A percentile compares a stretch with the other conserved stretches of the same genome.
Evolutionary conservation across 2,329 filamentous ascomycete species (phyloP).

Genomic region (Spiromastix sp.): DNA sequence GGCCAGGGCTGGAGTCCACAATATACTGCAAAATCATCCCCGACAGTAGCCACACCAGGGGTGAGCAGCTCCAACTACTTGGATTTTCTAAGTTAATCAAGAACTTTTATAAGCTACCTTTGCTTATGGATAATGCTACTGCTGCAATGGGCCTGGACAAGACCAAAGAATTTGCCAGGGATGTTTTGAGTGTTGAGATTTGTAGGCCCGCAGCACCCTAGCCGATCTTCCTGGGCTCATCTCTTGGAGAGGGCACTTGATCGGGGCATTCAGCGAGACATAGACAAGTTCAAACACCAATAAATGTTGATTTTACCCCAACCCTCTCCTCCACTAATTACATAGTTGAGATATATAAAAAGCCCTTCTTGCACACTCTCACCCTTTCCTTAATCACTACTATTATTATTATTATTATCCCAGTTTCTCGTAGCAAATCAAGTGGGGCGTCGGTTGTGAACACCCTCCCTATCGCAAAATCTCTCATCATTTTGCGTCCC

Average conservation of each 20-base stretch:
- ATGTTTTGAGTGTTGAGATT: constrained; percentile 35
- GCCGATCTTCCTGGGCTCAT: constrained; percentile 37
- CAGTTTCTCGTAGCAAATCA: no score
- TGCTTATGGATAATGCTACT: constrained; percentile 1
- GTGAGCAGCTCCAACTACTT: not conserved
- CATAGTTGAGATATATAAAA: no score
- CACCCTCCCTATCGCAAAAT: no score
- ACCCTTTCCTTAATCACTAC: no score
- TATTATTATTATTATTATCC: no score
- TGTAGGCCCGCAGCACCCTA: constrained; percentile 30
- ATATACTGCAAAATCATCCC: constrained; percentile 2
- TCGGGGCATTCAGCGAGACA: no score
- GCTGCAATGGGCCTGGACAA: constrained; percentile 4
- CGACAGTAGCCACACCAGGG: not conserved
- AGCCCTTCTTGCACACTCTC: no score
- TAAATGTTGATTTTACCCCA: no score
- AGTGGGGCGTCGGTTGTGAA: no score
- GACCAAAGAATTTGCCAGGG: constrained; percentile 10
- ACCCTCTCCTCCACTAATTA: no score
- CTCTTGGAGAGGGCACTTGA: constrained; percentile 29
- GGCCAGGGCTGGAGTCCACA: constrained; percentile 13
- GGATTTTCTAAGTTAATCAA: not conserved
- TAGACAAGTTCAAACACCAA: no score
- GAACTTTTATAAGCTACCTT: constrained; percentile 4
- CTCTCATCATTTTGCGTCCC: no score